These are phyloP conservation scores for Phialemoniopsis sp. DNA, from an alignment of 2,329 filamentous ascomycete genomes.

Conservation along the genomic window DNA sequence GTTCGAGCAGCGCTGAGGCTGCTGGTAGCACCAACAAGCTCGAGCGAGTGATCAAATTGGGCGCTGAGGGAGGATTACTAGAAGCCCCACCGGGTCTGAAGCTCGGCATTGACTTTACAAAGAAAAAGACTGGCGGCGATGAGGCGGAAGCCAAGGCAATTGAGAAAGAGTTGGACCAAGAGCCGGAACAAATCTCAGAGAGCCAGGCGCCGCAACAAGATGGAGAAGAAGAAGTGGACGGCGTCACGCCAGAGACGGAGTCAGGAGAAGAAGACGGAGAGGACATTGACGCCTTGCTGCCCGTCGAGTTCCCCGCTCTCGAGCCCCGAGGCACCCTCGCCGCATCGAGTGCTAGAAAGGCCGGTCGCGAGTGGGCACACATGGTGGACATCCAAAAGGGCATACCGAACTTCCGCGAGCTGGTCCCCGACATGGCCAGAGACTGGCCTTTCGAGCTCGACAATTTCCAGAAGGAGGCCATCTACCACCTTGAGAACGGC, in stretches of 20 bases:
- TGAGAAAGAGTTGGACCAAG: constrained; percentile 53
- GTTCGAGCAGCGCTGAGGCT: constrained; percentile 39
- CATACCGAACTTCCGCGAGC: constrained; percentile 87
- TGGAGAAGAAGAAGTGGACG: constrained; percentile 10
- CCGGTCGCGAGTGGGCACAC: constrained; percentile 90
- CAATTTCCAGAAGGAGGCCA: constrained; percentile 96
- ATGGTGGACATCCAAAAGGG: constrained; percentile 95
- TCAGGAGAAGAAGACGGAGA: constrained; percentile 25
- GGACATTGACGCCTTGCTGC: constrained; percentile 80
- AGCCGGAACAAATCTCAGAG: constrained; percentile 28
- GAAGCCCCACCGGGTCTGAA: constrained; percentile 78
- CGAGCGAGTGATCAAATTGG: constrained; percentile 83
- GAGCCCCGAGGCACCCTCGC: constrained; percentile 78
- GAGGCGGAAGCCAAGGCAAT: constrained; percentile 67
- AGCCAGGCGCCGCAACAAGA: no score
- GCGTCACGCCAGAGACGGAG: constrained; percentile 5
- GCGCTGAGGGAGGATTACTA: constrained; percentile 71
- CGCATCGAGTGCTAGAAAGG: constrained; percentile 66
- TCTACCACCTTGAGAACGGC: constrained; percentile 93
- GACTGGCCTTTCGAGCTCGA: constrained; percentile 98
- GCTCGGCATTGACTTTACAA: constrained; percentile 70
- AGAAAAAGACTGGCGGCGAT: constrained; percentile 54
- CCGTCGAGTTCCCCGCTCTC: constrained; percentile 88
- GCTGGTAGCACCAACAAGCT: constrained; percentile 51
- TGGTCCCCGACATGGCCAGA: constrained; percentile 93